phyloP scores from a whole-genome alignment of 192 early-diverging fungal species.

The Lobosporangium transversale region DNA sequence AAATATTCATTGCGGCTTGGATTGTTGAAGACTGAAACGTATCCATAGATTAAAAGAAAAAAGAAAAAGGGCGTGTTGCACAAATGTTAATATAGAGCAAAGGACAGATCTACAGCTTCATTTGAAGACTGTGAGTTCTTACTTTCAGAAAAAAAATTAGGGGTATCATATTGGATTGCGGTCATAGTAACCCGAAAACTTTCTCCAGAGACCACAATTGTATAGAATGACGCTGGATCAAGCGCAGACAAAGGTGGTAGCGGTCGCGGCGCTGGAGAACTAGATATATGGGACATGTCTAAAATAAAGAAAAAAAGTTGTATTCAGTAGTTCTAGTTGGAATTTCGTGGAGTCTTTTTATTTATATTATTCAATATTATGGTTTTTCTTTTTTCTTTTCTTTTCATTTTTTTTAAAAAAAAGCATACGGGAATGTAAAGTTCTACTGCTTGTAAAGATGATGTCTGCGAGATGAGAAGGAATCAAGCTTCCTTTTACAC shows the following conservation, averaged over 20 bases:
- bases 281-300: slow-evolving; percentile 18
- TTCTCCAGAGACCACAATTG: slow-evolving; percentile 40
- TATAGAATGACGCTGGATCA: slow-evolving; percentile 38
- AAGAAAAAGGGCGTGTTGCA: not conserved
- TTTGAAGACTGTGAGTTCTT: not conserved
- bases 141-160: slow-evolving; percentile 58
- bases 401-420: too few species aligned
- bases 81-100: not conserved
- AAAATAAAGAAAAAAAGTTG: too few species aligned
- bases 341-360: too few species aligned
- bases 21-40: slow-evolving; percentile 27
- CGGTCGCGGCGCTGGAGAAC: slow-evolving; percentile 27
- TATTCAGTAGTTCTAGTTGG: too few species aligned
- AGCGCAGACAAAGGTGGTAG: slow-evolving; percentile 32
- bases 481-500: too few species aligned
- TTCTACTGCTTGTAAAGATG: too few species aligned
- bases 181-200: slow-evolving; percentile 26
- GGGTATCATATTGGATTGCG: slow-evolving; percentile 55
- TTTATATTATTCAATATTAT: too few species aligned
- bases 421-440: too few species aligned
- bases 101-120: not conserved
- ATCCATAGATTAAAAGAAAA: not conserved
- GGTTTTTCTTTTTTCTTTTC: too few species aligned
- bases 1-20: slow-evolving; percentile 26
- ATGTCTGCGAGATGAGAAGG: too few species aligned